Base-by-base conservation (phyloP, 2,329 filamentous ascomycete genomes). In the Aureobasidium sp. region DNA sequence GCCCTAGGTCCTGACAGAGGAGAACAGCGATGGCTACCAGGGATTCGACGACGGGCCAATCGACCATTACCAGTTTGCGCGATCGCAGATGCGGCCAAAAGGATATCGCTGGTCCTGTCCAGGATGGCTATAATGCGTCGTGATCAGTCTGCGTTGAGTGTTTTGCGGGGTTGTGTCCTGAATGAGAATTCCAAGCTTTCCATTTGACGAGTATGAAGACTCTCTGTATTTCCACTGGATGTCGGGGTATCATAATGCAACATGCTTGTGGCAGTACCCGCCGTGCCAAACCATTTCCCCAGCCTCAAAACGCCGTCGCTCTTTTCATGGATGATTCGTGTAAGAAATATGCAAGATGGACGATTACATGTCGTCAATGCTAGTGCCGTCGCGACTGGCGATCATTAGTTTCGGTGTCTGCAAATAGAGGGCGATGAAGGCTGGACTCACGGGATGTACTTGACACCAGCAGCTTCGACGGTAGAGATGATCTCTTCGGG, bases 391-490 rank as follows among this genome's bases (percentile, higher is more conserved):
- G 45, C 61, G 61, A n/a, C 61, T 63, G 45, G 12, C 7, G 31
- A 12, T 14, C 22, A 19, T 53, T 50, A 60, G 57, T 57, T 2
- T 35, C 0, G 22, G 11, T 1, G 11, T 19, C 3, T 6, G 39
- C 24, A 5, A 35, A 11, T 12, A 24, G 15, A n/a, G 12, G 7
- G 35, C 39, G 24, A 15, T 24, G 49, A 7, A 14, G 7, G 12
- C 6, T 24, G 19, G 2, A 58, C 79, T 67, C 72, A 81, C 78
- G 84, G 83, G 47, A 85, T 79, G 67, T 86, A 86, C 70, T 81
- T 82, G 54, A 86, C 76, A 17, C 84, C 84, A 8, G 82, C 79
- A 67, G 80, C 81, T 72, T 86, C 83, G 35, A 83, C 75, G 39
- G 77, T 78, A 40, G 76, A 75, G 33, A 84, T 74, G 42, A 82